Conservation (phyloP, 768 basidiomycete species). For the Trametes coccinea region DNA sequence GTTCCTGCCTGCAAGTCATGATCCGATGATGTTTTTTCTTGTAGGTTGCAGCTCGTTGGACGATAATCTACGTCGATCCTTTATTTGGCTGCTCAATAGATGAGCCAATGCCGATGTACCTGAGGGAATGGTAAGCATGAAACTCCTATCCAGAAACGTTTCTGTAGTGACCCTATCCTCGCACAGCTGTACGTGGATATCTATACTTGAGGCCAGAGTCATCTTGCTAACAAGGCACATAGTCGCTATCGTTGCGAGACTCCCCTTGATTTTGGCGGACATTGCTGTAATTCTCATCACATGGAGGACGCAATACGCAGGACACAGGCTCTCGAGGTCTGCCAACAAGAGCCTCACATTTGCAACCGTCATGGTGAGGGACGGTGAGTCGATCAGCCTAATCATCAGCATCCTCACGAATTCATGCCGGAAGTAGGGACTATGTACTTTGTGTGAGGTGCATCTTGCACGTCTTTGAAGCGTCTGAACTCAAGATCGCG, state of each 20-base stretch:
- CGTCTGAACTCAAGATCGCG: too few species aligned
- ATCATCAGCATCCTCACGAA: too few species aligned
- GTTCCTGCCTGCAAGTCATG: not conserved
- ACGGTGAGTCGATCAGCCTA: not conserved
- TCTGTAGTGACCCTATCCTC: too few species aligned
- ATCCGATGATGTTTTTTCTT: not conserved
- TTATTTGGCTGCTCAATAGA: too few species aligned
- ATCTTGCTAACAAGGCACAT: not conserved
- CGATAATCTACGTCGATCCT: too few species aligned
- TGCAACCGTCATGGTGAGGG: not conserved
- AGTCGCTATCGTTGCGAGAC: not conserved
- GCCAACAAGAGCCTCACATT: not conserved
- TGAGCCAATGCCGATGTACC: too few species aligned
- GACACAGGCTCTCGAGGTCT: not conserved
- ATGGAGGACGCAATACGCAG: not conserved
- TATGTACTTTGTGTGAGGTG: too few species aligned
- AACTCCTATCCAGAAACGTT: too few species aligned
- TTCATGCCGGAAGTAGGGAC: too few species aligned
- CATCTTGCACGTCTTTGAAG: too few species aligned
- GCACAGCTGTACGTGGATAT: not conserved
- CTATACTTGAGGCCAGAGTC: not conserved
- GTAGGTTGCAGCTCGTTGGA: not conserved
- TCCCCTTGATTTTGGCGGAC: not conserved
- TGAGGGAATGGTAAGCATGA: too few species aligned
- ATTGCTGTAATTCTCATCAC: not conserved